Conservation (phyloP, 805 yeast genomes). For the Candida succiphila region DNA sequence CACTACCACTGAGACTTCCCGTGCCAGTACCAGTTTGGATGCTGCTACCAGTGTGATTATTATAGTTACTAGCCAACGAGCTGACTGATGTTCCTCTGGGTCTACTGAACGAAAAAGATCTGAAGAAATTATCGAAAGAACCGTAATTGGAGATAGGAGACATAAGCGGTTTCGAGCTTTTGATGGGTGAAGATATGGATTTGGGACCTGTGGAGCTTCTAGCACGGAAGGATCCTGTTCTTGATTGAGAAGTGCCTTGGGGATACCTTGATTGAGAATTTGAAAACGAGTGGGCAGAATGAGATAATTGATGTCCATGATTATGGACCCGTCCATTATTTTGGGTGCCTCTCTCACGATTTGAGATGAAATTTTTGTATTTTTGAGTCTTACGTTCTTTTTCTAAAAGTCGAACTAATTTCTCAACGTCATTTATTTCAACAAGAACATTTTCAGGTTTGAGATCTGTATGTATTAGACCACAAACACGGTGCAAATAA, state of each 20-base stretch:
- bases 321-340: background rate
- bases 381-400: constrained; percentile 19
- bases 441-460: constrained; percentile 65
- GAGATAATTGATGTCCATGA: background rate
- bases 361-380: constrained; percentile 10
- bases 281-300: background rate
- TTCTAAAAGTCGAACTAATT: constrained; percentile 35
- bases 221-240: constrained; percentile 5
- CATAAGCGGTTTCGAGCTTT: constrained; percentile 38
- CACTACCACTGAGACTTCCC: background rate
- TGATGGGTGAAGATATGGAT: constrained; percentile 18
- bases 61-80: constrained; percentile 2
- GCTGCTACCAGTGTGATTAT: background rate
- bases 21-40: background rate
- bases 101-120: constrained; percentile 24
- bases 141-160: constrained; percentile 29
- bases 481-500: constrained; percentile 50
- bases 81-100: constrained; percentile 10
- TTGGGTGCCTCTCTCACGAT: constrained; percentile 12
- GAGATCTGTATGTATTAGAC: constrained; percentile 64
- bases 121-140: constrained; percentile 23
- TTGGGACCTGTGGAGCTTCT: constrained; percentile 7
- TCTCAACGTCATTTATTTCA: constrained; percentile 44
- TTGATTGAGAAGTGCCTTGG: background rate
- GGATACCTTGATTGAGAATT: background rate